Evolutionary conservation across 495 filamentous ascomycete species (phyloP).

Genomic region (Neurospora sp.): DNA sequence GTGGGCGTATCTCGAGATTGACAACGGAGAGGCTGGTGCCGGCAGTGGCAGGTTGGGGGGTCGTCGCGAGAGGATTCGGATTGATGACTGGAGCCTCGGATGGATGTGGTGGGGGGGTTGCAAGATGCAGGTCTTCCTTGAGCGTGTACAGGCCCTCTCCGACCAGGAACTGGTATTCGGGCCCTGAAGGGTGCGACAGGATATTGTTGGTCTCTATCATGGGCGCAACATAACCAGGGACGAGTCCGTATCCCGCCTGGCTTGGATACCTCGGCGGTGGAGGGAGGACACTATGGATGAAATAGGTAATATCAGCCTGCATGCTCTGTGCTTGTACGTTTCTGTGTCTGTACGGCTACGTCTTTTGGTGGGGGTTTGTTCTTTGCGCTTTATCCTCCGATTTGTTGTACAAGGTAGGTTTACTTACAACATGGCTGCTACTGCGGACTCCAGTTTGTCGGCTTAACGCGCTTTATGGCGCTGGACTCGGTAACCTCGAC

Average conservation of each 20-base stretch:
- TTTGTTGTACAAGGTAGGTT: not conserved
- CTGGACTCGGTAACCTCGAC: not conserved
- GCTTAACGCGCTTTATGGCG: not conserved
- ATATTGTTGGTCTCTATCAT: slow-evolving; percentile 90
- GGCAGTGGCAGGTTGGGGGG: slow-evolving; percentile 63
- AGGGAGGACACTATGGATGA: slow-evolving; percentile 55
- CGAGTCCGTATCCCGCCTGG: slow-evolving; percentile 52
- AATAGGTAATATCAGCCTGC: not conserved
- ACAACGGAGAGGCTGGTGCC: slow-evolving; percentile 82
- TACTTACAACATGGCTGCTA: not conserved
- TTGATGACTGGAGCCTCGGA: slow-evolving; percentile 79
- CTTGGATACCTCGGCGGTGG: slow-evolving; percentile 76
- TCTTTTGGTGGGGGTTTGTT: not conserved
- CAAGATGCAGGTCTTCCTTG: slow-evolving; percentile 80
- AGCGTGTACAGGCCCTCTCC: slow-evolving; percentile 92
- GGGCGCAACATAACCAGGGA: slow-evolving; percentile 51
- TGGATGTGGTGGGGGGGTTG: slow-evolving; percentile 89
- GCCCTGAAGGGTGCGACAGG: slow-evolving; percentile 65
- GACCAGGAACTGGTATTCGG: slow-evolving; percentile 73
- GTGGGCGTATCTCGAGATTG: slow-evolving; percentile 51
- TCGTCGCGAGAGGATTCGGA: slow-evolving; percentile 81
- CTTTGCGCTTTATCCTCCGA: not conserved
- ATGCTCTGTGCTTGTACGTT: not conserved
- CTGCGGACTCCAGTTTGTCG: not conserved
- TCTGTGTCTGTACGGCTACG: not conserved